phyloP scores from a whole-genome alignment of 1,284 basidiomycete species.

The Apiotrichum veenhuisii region DNA sequence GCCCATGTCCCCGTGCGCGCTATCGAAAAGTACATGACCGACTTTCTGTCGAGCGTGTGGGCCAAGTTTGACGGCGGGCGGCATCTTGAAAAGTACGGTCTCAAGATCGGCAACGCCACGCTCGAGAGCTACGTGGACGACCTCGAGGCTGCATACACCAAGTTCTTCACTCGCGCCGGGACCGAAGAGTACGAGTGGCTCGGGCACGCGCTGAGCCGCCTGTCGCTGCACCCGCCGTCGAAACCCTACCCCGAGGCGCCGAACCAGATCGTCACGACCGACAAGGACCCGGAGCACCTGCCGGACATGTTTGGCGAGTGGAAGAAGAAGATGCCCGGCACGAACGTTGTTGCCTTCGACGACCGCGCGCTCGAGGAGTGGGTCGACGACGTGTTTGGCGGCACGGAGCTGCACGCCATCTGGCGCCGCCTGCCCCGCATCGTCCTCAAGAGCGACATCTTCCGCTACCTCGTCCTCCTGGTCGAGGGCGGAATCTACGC shows the following conservation, averaged over 20 bases:
- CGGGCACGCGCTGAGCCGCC: conserved; percentile 21
- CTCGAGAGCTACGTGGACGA: conserved; percentile 25
- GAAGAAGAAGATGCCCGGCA: conserved; percentile 37
- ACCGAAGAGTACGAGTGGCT: conserved; percentile 20
- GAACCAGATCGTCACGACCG: conserved; percentile 35
- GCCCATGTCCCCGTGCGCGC: not conserved
- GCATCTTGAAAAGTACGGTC: conserved; percentile 1
- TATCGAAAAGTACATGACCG: not conserved
- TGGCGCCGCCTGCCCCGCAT: conserved; percentile 39
- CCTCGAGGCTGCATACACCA: conserved; percentile 22
- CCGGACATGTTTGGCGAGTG: conserved; percentile 33
- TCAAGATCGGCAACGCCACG: conserved; percentile 8
- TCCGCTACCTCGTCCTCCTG: conserved; percentile 46
- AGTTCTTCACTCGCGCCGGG: conserved; percentile 21
- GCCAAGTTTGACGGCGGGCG: not conserved
- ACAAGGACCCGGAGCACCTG: conserved; percentile 27
- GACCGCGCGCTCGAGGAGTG: conserved; percentile 30
- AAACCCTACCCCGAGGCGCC: conserved; percentile 25
- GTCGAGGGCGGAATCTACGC: conserved; percentile 49
- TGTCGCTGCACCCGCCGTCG: conserved; percentile 30
- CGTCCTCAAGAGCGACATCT: conserved; percentile 43
- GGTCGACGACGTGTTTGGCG: conserved; percentile 32
- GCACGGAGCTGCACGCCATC: conserved; percentile 25
- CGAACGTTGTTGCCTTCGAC: conserved; percentile 32
- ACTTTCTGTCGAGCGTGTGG: not conserved